Conservation (phyloP, 345 rosid genomes). For the Bruguiera gymnorhiza region DNA sequence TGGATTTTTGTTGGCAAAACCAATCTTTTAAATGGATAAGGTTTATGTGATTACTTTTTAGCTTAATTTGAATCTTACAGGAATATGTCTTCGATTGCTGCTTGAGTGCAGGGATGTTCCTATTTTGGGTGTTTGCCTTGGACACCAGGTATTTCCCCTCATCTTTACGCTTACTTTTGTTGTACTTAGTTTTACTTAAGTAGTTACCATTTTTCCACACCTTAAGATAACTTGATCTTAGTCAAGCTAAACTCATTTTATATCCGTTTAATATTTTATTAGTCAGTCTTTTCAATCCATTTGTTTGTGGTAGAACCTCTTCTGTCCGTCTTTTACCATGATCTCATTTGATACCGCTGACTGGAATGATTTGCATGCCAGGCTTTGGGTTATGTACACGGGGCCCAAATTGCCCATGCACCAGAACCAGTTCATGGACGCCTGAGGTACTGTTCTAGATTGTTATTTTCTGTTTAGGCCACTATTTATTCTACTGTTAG, state of each 20-base stretch:
- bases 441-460: conserved; percentile 55
- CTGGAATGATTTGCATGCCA: conserved; percentile 28
- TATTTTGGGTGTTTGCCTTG: conserved; percentile 89
- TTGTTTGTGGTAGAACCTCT: neutral
- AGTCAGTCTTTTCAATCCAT: neutral
- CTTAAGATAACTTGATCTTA: neutral
- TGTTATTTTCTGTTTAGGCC: neutral
- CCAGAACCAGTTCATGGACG: conserved; percentile 95
- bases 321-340: neutral
- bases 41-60: conserved; percentile 19
- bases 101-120: conserved; percentile 82
- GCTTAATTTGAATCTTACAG: conserved; percentile 43
- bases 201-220: neutral
- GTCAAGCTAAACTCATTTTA: neutral
- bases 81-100: conserved; percentile 82
- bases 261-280: neutral
- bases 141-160: conserved; percentile 70
- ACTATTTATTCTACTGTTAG: no score
- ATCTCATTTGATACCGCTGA: conserved; percentile 9
- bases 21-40: conserved; percentile 5
- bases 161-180: neutral
- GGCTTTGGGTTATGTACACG: conserved; percentile 94
- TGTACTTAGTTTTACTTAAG: neutral
- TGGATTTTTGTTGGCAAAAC: neutral
- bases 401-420: conserved; percentile 83